Base-by-base conservation (phyloP, 2,329 filamentous ascomycete species). In the Neofusicoccum sp. region DNA sequence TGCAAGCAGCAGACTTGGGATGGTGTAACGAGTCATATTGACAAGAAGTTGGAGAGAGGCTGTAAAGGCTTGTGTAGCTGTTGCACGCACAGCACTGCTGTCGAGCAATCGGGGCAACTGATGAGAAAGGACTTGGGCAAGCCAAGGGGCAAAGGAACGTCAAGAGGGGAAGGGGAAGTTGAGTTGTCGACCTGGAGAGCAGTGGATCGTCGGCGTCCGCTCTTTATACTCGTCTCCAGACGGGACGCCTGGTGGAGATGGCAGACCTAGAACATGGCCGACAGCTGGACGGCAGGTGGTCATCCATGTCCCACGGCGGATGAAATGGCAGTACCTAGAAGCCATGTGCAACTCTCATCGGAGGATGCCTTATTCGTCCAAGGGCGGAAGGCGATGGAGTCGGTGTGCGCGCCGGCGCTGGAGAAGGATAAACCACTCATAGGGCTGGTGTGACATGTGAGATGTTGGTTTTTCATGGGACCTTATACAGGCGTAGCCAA, bases 291-390 rank as follows among this genome's bases (percentile, higher is more conserved):
- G 45, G 45, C 45, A 60, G 44, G 57, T 51, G 57, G 57, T 6
- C 57, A 60, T 51, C 43, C 57, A 41, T 60, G 57, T 60, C 36
- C 44, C 45, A 60, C 44, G 45, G 36, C 57, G 51, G 28, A 43
- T 41, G 33, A 41, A 49, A 49, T 51, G 44, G 45, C 57, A 34
- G 28, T 34, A 34, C 34, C 45, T 26, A 51, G 40, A 60, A 60
- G 57, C 57, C 57, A 60, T 60, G 57, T 60, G 57, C 45, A 43
- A 60, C 57, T 11, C 44, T 60, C 44, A 26, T 26, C 57, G 45
- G 57, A 43, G 57, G 11, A 34, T 40, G 7, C 57, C 57, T 24
- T 16, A 30, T 51, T 24, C 9, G 57, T 34, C 12, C 57, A 36
- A 60, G 36, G 51, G 51, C 38, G 28, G 26, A 11, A 40, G 14